Evolutionary conservation across 371 early-diverging fungal genomes (phyloP).

Genomic region (Sporodiniella umbellata): DNA sequence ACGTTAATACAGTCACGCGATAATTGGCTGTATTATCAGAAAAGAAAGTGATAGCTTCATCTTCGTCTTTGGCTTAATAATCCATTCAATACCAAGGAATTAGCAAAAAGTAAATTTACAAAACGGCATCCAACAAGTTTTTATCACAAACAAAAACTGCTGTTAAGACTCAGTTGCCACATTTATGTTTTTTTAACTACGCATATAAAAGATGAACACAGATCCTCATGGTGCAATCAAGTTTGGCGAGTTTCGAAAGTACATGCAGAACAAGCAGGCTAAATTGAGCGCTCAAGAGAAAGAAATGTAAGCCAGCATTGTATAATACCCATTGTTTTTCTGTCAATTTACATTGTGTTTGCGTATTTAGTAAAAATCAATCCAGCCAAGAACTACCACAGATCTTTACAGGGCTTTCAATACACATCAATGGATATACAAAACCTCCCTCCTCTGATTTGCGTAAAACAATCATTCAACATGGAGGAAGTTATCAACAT

Average conservation of each 20-base stretch:
- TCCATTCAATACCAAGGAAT: too few species aligned
- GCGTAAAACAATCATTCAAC: constrained; percentile 50
- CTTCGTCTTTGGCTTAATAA: too few species aligned
- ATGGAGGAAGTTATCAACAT: constrained; percentile 62
- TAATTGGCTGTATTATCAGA: too few species aligned
- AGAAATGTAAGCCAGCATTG: constrained; percentile 30
- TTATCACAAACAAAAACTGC: too few species aligned
- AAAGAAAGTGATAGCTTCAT: too few species aligned
- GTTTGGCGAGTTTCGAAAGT: constrained; percentile 61
- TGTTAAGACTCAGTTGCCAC: too few species aligned
- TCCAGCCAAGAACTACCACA: constrained; percentile 27
- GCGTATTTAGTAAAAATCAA: constrained; percentile 11
- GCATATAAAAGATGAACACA: constrained; percentile 8
- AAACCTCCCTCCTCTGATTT: constrained; percentile 58
- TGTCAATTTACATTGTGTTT: neutral
- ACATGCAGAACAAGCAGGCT: constrained; percentile 59
- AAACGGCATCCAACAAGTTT: too few species aligned
- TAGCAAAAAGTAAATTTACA: too few species aligned
- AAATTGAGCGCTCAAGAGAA: constrained; percentile 63
- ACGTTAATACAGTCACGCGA: too few species aligned
- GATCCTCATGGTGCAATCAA: constrained; percentile 53
- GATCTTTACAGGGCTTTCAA: constrained; percentile 57
- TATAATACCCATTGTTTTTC: neutral
- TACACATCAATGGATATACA: constrained; percentile 72
- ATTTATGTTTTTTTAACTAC: neutral